Evolutionary conservation across 1,284 basidiomycete species (phyloP).

Genomic region (Fomitopsis pinicola): DNA sequence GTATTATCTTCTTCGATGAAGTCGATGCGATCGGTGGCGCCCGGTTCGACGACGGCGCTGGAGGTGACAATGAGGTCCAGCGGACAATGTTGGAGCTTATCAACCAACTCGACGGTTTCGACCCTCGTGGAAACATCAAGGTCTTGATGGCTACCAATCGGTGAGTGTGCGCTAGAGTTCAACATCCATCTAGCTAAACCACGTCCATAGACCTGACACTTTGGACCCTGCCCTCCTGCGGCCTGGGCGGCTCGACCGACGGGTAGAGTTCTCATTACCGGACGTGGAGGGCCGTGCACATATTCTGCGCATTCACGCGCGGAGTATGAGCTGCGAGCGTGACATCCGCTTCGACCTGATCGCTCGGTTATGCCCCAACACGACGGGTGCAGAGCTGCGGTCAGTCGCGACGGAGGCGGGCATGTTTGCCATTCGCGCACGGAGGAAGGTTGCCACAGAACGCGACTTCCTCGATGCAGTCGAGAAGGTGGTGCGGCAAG

Average conservation of each 20-base stretch:
- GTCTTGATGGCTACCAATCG: constrained; percentile 99
- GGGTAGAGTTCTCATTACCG: constrained; percentile 94
- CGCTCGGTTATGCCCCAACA: constrained; percentile 95
- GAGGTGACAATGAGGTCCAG: constrained; percentile 99
- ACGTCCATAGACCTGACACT: constrained; percentile 80
- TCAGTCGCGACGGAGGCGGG: constrained; percentile 99
- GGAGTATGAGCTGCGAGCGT: constrained; percentile 97
- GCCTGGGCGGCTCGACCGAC: constrained; percentile 93
- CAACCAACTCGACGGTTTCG: constrained; percentile 98
- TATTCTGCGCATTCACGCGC: constrained; percentile 95
- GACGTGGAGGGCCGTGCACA: constrained; percentile 97
- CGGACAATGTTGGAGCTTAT: constrained; percentile 99
- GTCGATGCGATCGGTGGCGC: constrained; percentile 97
- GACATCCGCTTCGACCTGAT: constrained; percentile 98
- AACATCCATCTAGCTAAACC: neutral
- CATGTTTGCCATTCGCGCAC: constrained; percentile 98
- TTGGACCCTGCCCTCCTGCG: constrained; percentile 95
- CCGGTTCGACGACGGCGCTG: constrained; percentile 98
- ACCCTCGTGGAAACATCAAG: constrained; percentile 98
- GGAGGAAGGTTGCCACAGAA: constrained; percentile 96
- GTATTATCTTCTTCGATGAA: constrained; percentile 99
- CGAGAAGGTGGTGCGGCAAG: constrained; percentile 97
- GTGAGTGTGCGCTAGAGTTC: constrained; percentile 33
- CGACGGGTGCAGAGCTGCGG: constrained; percentile 95
- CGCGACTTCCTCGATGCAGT: constrained; percentile 97